Conservation (phyloP, 768 basidiomycete genomes). For the Polyporus arcularius region DNA sequence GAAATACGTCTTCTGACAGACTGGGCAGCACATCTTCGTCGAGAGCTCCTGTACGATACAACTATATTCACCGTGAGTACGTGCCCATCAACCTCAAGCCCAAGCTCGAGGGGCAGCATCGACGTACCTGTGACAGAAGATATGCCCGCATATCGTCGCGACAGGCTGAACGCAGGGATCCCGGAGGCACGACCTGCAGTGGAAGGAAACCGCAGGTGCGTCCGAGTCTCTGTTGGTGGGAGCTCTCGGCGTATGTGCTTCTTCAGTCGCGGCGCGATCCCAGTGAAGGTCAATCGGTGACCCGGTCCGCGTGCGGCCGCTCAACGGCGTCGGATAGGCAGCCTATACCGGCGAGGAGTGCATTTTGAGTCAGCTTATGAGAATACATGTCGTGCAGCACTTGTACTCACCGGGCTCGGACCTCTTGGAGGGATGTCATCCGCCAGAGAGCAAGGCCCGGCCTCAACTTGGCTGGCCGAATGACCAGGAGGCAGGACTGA, state of each 20-base stretch:
- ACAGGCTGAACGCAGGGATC: neutral
- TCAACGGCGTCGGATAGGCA: too few species aligned
- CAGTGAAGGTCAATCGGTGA: neutral
- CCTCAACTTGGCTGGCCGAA: too few species aligned
- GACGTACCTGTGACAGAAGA: neutral
- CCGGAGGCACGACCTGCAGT: neutral
- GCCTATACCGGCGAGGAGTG: too few species aligned
- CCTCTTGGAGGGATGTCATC: too few species aligned
- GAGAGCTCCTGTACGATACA: constrained; percentile 3
- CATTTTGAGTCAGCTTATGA: too few species aligned
- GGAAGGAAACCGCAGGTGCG: neutral
- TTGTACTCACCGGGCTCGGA: too few species aligned
- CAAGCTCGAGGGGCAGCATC: neutral
- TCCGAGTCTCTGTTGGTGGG: neutral
- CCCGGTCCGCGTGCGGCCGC: too few species aligned
- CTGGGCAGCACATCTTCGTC: neutral
- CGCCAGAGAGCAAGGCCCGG: too few species aligned
- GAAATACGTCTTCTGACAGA: neutral
- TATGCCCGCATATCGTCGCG: neutral
- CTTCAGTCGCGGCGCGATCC: neutral
- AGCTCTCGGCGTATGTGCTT: neutral
- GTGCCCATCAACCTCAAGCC: neutral
- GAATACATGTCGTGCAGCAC: too few species aligned
- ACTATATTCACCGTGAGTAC: neutral
- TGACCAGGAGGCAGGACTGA: too few species aligned